phyloP scores from a whole-genome alignment of 306 rosid species.

The Sindora glabra region DNA sequence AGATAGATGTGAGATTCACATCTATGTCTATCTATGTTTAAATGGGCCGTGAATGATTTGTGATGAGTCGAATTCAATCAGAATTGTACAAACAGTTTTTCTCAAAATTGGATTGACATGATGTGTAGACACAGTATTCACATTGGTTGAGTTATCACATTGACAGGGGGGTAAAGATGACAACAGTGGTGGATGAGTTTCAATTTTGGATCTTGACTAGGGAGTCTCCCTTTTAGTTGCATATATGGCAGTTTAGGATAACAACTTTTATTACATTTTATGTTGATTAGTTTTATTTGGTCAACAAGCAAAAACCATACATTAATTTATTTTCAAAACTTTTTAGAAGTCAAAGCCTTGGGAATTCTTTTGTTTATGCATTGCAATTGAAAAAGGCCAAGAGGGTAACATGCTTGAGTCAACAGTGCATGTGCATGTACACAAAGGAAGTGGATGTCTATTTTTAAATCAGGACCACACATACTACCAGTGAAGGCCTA shows the following conservation, averaged over 20 bases:
- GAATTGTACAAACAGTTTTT: not conserved
- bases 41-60: too few species aligned
- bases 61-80: too few species aligned
- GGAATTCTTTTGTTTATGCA: conserved; percentile 44
- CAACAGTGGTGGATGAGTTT: conserved; percentile 13
- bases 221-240: conserved; percentile 9
- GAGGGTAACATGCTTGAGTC: conserved; percentile 70
- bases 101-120: not conserved
- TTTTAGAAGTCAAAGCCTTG: conserved; percentile 36
- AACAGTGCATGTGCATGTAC: conserved; percentile 63
- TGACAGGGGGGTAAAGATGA: not conserved
- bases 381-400: conserved; percentile 23
- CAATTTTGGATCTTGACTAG: conserved; percentile 40
- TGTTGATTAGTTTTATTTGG: conserved; percentile 30
- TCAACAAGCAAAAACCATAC: conserved; percentile 37
- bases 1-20: too few species aligned
- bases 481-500: not conserved
- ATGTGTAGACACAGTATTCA: conserved; percentile 4
- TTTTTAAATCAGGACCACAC: conserved; percentile 5
- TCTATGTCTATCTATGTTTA: too few species aligned
- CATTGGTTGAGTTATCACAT: too few species aligned
- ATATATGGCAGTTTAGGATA: conserved; percentile 5
- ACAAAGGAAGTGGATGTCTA: conserved; percentile 9
- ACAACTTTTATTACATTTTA: not conserved
- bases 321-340: conserved; percentile 10